Evolutionary conservation across 2,329 filamentous ascomycete genomes (phyloP), one percentile per base, ranked within the genome.

Genomic region (Ophiocordyceps unilateralis): DNA sequence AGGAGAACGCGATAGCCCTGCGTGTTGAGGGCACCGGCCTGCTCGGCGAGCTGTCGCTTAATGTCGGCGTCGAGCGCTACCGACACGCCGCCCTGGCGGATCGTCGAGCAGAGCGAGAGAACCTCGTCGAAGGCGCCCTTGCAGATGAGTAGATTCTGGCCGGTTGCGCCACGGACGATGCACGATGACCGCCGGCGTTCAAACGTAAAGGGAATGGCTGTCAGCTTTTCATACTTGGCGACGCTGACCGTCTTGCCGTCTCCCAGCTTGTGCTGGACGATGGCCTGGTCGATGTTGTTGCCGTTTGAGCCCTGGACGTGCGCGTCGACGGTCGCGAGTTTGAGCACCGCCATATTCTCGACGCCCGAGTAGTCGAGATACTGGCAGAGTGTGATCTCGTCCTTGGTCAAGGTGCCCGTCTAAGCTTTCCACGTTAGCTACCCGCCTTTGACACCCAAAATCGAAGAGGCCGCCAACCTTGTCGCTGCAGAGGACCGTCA

Each of bases 101-200:
- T 46, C 3, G 41, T 39, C 9, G 43, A 43, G 47, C 53, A 55
- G 7, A 53, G 45, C 10, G 44, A 40, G 5, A 53, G 46, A 1
- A 58, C 49, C 23, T 58, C 55, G 26, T 56, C 54, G 9, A 56
- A 55, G 3, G 51, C 54, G 23, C 55, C 54, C 36, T 55, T 56
- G 45, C 52, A 54, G 12, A 56, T 53, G 20, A 57, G 48, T 43
- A 58, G 49, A 21, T 53, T 49, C 9, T 48, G 44, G 15, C 50
- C 45, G 1, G 50, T 53, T 6, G 43, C 41, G 3, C 51, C 53
- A 15, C 47, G 46, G 37, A 55, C 48, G 14, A 54, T 42, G 40
- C 49, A 50, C 14, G 48, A 46, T 5, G 52, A 50, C 8, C 52
- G 46, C 20, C 51, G 53, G 10, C 52, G 50, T 24, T 54, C 53